A percentile compares a stretch with the other conserved stretches of the same genome.
Evolutionary conservation across 768 basidiomycete genomes (phyloP).

Genomic region (Coprinopsis cinerea): DNA sequence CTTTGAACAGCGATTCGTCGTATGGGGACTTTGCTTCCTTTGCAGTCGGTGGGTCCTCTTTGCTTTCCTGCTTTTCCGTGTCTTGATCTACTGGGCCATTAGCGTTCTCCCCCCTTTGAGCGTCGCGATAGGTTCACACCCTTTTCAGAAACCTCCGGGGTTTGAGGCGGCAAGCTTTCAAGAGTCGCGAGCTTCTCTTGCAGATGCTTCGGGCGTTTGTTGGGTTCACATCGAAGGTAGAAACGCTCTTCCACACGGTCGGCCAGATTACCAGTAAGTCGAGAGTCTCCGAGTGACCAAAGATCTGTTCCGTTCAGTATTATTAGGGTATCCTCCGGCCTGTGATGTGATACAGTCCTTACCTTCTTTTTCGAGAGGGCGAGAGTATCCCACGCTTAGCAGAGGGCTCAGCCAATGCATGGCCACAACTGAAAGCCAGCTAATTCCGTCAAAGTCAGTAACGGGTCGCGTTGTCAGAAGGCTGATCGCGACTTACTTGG

Average conservation of each 20-base stretch:
- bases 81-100: neutral
- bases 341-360: too few relatives aligned
- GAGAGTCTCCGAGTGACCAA: constrained; percentile 34
- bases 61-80: constrained; percentile 5
- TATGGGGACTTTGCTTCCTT: constrained; percentile 25
- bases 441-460: constrained; percentile 9
- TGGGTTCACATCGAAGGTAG: constrained; percentile 37
- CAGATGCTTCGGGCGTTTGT: constrained; percentile 27
- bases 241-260: constrained; percentile 36
- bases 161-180: neutral
- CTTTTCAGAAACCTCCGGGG: neutral
- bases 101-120: too few relatives aligned
- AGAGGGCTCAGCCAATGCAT: constrained; percentile 46
- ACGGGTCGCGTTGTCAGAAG: neutral
- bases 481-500: constrained; percentile 25
- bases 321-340: too few relatives aligned
- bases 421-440: constrained; percentile 31
- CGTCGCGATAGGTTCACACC: constrained; percentile 1
- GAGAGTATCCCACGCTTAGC: constrained; percentile 41
- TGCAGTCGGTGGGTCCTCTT: neutral
- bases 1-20: constrained; percentile 45
- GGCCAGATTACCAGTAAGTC: constrained; percentile 29
- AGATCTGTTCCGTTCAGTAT: constrained; percentile 28
- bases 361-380: constrained; percentile 49
- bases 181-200: neutral